Conservation (phyloP, 2,329 filamentous ascomycete genomes). For the Talaromyces amestolkiae region DNA sequence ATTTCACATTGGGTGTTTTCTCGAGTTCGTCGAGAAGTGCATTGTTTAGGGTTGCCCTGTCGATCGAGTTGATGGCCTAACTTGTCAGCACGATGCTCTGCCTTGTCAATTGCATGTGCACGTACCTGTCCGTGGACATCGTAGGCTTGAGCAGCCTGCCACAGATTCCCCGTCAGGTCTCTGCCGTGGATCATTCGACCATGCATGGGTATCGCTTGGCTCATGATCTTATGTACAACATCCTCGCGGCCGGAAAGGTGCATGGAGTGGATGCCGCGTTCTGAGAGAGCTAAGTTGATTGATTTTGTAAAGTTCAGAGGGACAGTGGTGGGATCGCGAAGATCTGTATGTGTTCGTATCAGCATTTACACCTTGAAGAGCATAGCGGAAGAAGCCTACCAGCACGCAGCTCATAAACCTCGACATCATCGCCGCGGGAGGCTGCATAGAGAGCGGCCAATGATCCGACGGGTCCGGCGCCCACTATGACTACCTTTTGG, state of each 20-base stretch:
- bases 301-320: conserved; percentile 96
- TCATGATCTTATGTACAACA: conserved; percentile 71
- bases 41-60: conserved; percentile 79
- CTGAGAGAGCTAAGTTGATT: conserved; percentile 95
- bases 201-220: conserved; percentile 83
- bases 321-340: conserved; percentile 75
- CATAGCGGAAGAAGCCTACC: conserved; percentile 59
- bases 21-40: conserved; percentile 80
- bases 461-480: conserved; percentile 89
- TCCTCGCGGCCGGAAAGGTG: conserved; percentile 63
- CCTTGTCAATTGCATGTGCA: conserved; percentile 8
- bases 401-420: conserved; percentile 88
- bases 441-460: conserved; percentile 91
- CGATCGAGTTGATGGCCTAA: conserved; percentile 80
- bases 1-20: conserved; percentile 78
- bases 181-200: conserved; percentile 93
- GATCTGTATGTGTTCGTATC: conserved; percentile 57
- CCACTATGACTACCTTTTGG: conserved; percentile 78
- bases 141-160: conserved; percentile 80
- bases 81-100: background rate
- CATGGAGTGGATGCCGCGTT: conserved; percentile 88
- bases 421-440: conserved; percentile 79
- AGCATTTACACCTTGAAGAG: background rate
- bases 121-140: conserved; percentile 81
- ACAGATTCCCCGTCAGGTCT: conserved; percentile 62